Evolutionary conservation across 2,329 filamentous ascomycete species (phyloP).

Genomic region (Trichoderma sp.): DNA sequence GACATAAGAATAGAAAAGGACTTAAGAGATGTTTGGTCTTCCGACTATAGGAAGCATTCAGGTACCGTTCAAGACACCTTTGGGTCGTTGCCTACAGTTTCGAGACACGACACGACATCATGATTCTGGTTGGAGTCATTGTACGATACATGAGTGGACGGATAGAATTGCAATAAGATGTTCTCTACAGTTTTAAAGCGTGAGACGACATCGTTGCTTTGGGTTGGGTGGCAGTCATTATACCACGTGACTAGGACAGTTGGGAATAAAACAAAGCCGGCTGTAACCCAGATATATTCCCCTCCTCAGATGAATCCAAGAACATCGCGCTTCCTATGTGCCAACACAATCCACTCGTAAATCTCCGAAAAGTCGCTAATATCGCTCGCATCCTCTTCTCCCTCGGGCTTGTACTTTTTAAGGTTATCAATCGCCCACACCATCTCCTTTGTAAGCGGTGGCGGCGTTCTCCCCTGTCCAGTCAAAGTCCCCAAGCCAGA

Average conservation of each 20-base stretch:
- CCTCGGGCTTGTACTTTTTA: slow-evolving; percentile 43
- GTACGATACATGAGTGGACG: neutral
- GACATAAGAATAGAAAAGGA: too few relatives aligned
- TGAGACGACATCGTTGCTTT: neutral
- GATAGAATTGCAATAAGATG: neutral
- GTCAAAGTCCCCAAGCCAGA: slow-evolving; percentile 51
- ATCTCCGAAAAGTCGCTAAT: neutral
- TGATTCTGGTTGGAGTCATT: neutral
- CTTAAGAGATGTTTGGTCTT: too few relatives aligned
- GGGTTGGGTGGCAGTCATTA: neutral
- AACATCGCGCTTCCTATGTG: slow-evolving; percentile 12
- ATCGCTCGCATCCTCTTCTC: neutral
- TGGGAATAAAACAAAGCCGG: neutral
- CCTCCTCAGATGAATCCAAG: slow-evolving; percentile 18
- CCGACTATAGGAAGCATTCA: neutral
- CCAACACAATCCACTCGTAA: slow-evolving; percentile 13
- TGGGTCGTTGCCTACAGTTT: neutral
- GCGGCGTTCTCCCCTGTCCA: slow-evolving; percentile 51
- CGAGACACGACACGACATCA: neutral
- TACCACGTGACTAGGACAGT: neutral
- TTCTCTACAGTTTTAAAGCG: neutral
- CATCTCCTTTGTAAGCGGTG: slow-evolving; percentile 45
- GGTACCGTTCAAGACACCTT: neutral
- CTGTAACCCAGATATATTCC: neutral
- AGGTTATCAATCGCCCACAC: slow-evolving; percentile 52